Evolutionary conservation across 2,329 filamentous ascomycete species (phyloP), one percentile per base, ranked within the genome.

Genomic region (Apiospora koreana): DNA sequence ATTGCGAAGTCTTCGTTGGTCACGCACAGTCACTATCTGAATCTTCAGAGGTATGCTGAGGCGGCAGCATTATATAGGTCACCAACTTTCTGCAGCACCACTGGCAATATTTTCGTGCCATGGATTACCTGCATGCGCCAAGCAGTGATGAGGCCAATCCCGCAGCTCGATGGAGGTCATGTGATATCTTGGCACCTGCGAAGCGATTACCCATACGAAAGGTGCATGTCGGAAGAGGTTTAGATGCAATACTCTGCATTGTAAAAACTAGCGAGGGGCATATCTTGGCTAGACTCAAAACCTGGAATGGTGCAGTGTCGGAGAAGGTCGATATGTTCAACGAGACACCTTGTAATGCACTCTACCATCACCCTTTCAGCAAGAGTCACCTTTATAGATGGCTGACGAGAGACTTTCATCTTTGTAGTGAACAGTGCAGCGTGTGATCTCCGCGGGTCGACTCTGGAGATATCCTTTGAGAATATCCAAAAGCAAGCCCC

Each of bases 401-500:
- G 14, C 38, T 41, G 38, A 41, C 38, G 8, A 41, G 38, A 12
- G 38, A 5, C 14, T 10, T 9, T 9, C 9, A 12, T 41, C 14
- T 41, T 41, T 12, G 8, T 12, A 41, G 38, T 41, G 38, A 41
- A 41, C 38, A 41, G 14, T 9, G 38, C 38, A 41, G 38, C 9
- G 9, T 41, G 38, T 12, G 14, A 41, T 41, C 9, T 41, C 8
- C 9, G 9, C 38, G 38, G 38, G 9, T 41, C 38, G 14, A 41
- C 38, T 12, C 3, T 41, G 38, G 38, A 41, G 14, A 41, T 12
- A 4, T 9, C 38, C 8, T 12, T 41, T 12, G 38, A 41, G 38
- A 12, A 41, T 41, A 41, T 45, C 42, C 42, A 76, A 21, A 71
- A 72, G 28, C 72, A 76, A 42, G 76, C 79, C 70, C 68, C 69